Evolutionary conservation across 2,329 filamentous ascomycete species (phyloP).

Genomic region (Clonostachys rosea): DNA sequence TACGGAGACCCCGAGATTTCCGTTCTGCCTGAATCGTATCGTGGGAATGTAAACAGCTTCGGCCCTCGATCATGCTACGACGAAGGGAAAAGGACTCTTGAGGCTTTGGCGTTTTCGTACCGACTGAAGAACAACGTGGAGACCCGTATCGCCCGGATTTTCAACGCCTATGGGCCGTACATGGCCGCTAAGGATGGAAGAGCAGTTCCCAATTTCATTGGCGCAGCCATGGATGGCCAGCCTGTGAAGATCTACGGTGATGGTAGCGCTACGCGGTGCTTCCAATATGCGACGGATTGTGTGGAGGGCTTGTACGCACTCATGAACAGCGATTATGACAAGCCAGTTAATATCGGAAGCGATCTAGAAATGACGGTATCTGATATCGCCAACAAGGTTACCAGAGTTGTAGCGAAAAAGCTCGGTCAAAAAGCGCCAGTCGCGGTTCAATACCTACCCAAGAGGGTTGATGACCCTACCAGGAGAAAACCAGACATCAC

Average conservation of each 20-base stretch:
- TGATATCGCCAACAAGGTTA: conserved; percentile 4
- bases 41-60: conserved; percentile 33
- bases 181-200: conserved; percentile 6
- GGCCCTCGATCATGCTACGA: conserved; percentile 33
- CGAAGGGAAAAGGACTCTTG: conserved; percentile 31
- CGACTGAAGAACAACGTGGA: conserved; percentile 9
- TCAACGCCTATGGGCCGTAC: conserved; percentile 7
- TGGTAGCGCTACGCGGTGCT: conserved; percentile 6
- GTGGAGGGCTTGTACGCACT: conserved; percentile 1
- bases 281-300: conserved; percentile 6
- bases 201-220: conserved; percentile 7
- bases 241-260: conserved; percentile 5
- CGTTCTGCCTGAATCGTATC: conserved; percentile 17
- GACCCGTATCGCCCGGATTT: conserved; percentile 10
- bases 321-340: conserved; percentile 4
- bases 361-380: conserved; percentile 5
- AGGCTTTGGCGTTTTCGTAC: conserved; percentile 25
- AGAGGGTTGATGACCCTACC: conserved; percentile 5
- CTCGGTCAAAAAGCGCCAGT: conserved; percentile 2
- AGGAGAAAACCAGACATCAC: conserved; percentile 6
- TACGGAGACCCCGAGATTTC: conserved; percentile 5
- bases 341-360: conserved; percentile 6
- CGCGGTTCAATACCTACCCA: conserved; percentile 1
- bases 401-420: conserved; percentile 3
- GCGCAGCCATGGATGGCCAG: conserved; percentile 4